Base-by-base conservation (phyloP, 2,329 filamentous ascomycete genomes). In the Diaporthe citrichinensis region DNA sequence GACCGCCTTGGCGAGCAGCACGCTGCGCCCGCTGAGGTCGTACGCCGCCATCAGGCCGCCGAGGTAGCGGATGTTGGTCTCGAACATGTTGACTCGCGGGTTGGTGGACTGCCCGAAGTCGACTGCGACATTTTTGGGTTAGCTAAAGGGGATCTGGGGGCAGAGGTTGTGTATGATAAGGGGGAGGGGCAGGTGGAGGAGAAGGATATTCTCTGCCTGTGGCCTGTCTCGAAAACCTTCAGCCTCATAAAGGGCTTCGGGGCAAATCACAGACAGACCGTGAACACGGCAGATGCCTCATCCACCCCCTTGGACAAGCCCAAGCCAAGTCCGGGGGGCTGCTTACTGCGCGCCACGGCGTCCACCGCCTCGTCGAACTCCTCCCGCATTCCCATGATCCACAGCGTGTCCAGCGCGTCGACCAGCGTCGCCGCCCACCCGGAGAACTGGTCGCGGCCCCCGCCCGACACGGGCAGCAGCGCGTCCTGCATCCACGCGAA, bases 341-440 rank as follows among this genome's bases (percentile, higher is more conserved):
- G 15, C 61, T 65, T 49, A 65, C 61, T 71, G 5, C 36, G 31
- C 10, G 74, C 76, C 28, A 77, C 81, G 4, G 87, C 87, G 36
- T 82, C 81, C 4, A 89, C 84, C 0, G 88, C 88, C 74, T 85
- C 80, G 68, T 87, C 83, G 72, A 90, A 89, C 73, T 90, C 88
- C 0, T 86, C 82, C 6, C 86, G 82, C 36, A 90, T 77, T 1
- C 85, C 87, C 84, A 90, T 86, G 25, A 90, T 89, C 82, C 84
- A 85, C 2, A 90, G 82, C 17, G 84, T 87, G 77, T 90, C 88
- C 25, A 90, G 82, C 0, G 86, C 82, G 79, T 90, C 89, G 8
- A 90, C 87, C 53, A 90, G 80, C 2, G 88, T 90, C 14, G 88
- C 89, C 20, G 85, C 86, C 84, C 89, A 90, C 44, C 86, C 86